phyloP scores from a whole-genome alignment of 805 yeast genomes.

The Ogataea populi-albae region DNA sequence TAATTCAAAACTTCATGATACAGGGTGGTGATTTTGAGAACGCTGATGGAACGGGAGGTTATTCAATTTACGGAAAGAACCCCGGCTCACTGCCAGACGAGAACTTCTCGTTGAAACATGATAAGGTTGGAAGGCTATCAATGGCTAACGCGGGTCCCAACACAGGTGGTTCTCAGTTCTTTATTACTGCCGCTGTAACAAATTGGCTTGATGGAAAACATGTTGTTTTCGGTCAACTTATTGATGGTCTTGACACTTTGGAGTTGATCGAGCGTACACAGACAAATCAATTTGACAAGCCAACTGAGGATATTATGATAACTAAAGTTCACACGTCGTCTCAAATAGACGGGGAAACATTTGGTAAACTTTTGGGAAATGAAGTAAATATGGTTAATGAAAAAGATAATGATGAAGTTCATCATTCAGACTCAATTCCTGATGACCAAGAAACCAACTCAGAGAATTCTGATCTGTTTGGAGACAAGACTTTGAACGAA shows the following conservation, averaged over 20 bases:
- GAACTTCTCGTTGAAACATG: constrained; percentile 50
- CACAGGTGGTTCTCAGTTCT: constrained; percentile 68
- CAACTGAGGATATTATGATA: constrained; percentile 43
- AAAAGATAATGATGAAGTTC: too few relatives aligned
- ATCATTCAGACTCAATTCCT: too few relatives aligned
- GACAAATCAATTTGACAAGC: constrained; percentile 41
- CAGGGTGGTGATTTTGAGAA: constrained; percentile 86
- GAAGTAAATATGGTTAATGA: not conserved
- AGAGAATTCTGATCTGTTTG: constrained; percentile 2
- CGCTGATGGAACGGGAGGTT: constrained; percentile 69
- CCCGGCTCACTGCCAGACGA: constrained; percentile 62
- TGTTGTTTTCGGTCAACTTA: constrained; percentile 78
- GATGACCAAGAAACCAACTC: not conserved
- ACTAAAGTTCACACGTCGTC: constrained; percentile 12
- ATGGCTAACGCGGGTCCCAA: constrained; percentile 53
- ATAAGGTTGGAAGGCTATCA: constrained; percentile 44
- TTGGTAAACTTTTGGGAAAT: constrained; percentile 1
- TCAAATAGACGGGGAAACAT: constrained; percentile 1
- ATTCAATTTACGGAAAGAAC: constrained; percentile 69
- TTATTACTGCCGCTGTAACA: constrained; percentile 54
- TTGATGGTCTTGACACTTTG: constrained; percentile 63
- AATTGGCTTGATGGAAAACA: constrained; percentile 58
- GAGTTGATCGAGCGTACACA: constrained; percentile 56
- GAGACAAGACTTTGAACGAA: not conserved
- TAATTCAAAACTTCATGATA: constrained; percentile 70